Percentiles rank a stretch among this genome's conserved stretches.
These are phyloP conservation scores for Rhodotorula sp. DNA, from an alignment of 1,284 basidiomycete species.

Conservation along the genomic window DNA sequence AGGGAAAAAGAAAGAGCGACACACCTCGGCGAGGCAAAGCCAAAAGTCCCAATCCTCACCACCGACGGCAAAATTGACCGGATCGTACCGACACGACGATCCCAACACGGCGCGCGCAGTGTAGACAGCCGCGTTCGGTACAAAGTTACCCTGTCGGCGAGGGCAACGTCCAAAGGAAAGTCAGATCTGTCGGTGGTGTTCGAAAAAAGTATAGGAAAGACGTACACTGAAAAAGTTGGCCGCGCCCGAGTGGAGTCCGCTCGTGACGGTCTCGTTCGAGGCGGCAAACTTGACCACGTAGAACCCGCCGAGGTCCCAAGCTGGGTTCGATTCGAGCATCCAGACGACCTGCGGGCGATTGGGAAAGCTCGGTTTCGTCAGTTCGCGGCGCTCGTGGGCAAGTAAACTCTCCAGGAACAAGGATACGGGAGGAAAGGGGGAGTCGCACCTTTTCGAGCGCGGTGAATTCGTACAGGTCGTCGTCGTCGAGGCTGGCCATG, in stretches of 20 bases:
- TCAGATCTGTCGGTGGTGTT: not conserved
- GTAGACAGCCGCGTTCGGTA: conserved; percentile 40
- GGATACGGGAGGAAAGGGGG: not conserved
- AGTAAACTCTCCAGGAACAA: not conserved
- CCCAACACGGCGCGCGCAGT: conserved; percentile 12
- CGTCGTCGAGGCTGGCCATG: conserved; percentile 36
- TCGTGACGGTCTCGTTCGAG: conserved; percentile 30
- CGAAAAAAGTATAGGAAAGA: not conserved
- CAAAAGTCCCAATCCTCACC: conserved; percentile 45
- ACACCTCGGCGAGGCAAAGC: conserved; percentile 41
- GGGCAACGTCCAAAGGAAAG: too few relatives aligned
- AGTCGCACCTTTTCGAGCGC: conserved; percentile 27
- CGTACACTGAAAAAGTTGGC: conserved; percentile 29
- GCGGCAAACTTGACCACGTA: conserved; percentile 36
- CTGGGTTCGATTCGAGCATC: conserved; percentile 40
- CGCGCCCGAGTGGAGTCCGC: conserved; percentile 31
- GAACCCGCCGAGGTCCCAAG: conserved; percentile 37
- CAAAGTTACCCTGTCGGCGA: conserved; percentile 33
- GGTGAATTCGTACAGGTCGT: conserved; percentile 37
- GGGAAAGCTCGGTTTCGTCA: too few relatives aligned
- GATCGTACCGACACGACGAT: conserved; percentile 35
- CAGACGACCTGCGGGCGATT: conserved; percentile 17
- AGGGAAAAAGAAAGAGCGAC: not conserved
- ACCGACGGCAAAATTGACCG: conserved; percentile 27
- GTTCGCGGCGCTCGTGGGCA: too few relatives aligned